phyloP scores from a whole-genome alignment of 129 eudicot genomes.

The Apium graveolens region DNA sequence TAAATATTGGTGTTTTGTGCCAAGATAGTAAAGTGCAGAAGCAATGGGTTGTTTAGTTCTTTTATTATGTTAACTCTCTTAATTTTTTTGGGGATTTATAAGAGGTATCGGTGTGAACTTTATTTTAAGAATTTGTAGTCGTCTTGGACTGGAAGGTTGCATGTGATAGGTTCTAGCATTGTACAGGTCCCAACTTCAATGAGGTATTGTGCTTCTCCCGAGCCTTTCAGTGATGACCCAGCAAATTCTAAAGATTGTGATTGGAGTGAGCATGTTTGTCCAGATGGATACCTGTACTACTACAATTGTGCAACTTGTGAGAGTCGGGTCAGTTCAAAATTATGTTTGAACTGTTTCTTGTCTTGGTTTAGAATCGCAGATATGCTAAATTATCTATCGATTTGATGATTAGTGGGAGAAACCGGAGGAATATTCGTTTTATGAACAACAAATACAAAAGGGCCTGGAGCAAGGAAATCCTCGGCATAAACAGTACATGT shows the following conservation, averaged over 20 bases:
- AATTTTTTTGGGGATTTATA: not conserved
- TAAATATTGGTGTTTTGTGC: not conserved
- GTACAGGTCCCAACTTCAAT: slow-evolving; percentile 9
- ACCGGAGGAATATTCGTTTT: slow-evolving; percentile 63
- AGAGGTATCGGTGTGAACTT: not conserved
- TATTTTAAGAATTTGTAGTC: slow-evolving; percentile 13
- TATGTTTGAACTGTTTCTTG: not conserved
- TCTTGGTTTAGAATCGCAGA: not conserved
- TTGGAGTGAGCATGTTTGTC: slow-evolving; percentile 94
- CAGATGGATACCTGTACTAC: slow-evolving; percentile 74
- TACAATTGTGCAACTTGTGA: slow-evolving; percentile 84
- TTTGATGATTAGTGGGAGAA: slow-evolving; percentile 68
- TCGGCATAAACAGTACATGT: slow-evolving; percentile 13
- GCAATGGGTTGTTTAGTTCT: not conserved
- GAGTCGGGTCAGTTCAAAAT: slow-evolving; percentile 54
- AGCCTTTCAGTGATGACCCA: slow-evolving; percentile 18
- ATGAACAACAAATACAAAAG: slow-evolving; percentile 51
- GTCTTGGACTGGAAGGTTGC: slow-evolving; percentile 21
- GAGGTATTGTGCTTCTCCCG: slow-evolving; percentile 19
- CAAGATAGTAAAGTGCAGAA: not conserved
- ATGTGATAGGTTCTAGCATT: slow-evolving; percentile 24
- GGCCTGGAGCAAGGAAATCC: slow-evolving; percentile 25
- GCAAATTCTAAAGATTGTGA: slow-evolving; percentile 51
- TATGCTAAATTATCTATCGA: not conserved
- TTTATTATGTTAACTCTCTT: not conserved